Evolutionary conservation across 345 rosid genomes (phyloP), one percentile per base, ranked within the genome.

Genomic region (Boechera divaricarpa): DNA sequence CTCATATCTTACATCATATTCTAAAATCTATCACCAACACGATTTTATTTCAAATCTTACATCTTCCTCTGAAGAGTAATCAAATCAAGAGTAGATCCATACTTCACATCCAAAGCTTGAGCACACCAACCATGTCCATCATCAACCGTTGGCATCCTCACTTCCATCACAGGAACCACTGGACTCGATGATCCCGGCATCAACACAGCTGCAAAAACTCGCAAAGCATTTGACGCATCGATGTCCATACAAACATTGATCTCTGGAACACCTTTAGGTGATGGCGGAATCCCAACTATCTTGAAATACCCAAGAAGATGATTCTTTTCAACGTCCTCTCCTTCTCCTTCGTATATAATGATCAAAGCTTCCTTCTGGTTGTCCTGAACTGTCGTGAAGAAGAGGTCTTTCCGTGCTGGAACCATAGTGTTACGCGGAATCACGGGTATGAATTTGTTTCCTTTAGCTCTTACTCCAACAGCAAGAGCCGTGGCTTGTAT

Each of bases 121-220:
- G 87, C 88, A 36, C 91, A 89, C 97, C 97, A 92, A 38, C 93
- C 95, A 61, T 92, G 95, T 36, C 97, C 95, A 59, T 88, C 93
- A 59, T 92, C 97, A 58, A 92, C 89, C 2, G 90, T 90, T 0
- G 97, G 98, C 98, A 94, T 84, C 83, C 97, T 85, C 56, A 92
- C 93, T 57, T 90, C 97, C 83, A 94, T 83, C 16, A 89, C 80
- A 6, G 97, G 95, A 74, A 82, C 82, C 18, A 79, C 88, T 0
- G 92, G 95, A 62, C 74, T 89, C 16, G 77, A 86, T 7, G 66
- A 70, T 6, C 93, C 92, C 0, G 95, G 93, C 80, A 94, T 72
- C 61, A 83, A 48, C 8, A 88, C 90, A 33, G 92, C 94, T 7
- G 87, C 93, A 56, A 89, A 71, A n/a, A 88, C 93, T 56, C 94